These are phyloP conservation scores for Diphasiastrum complanatum DNA, from an alignment of 83 land plant species.

Conservation along the genomic window DNA sequence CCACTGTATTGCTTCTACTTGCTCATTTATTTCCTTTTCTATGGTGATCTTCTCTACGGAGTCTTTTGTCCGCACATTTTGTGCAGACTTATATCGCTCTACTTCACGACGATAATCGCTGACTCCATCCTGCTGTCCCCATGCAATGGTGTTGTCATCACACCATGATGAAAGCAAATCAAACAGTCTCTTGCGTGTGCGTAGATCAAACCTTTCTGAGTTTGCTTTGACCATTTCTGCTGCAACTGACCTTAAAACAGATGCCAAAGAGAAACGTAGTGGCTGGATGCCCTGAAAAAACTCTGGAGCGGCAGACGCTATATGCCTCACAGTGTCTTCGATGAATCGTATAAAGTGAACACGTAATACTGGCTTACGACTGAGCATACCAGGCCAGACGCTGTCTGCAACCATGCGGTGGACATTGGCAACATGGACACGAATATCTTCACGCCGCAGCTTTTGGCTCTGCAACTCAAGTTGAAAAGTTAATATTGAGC, in stretches of 20 bases:
- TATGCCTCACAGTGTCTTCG: conserved; percentile 72
- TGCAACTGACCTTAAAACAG: conserved; percentile 74
- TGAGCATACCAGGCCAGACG: conserved; percentile 93
- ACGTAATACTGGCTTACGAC: conserved; percentile 61
- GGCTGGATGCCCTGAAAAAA: conserved; percentile 85
- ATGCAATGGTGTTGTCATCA: conserved; percentile 66
- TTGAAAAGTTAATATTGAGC: conserved; percentile 1
- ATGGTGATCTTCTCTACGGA: conserved; percentile 79
- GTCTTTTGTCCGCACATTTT: conserved; percentile 69
- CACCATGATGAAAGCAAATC: conserved; percentile 89
- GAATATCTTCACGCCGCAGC: conserved; percentile 86
- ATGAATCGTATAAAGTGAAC: conserved; percentile 73
- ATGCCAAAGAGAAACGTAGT: conserved; percentile 77
- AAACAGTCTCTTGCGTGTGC: conserved; percentile 70
- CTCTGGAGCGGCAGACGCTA: conserved; percentile 48
- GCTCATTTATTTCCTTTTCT: conserved; percentile 89
- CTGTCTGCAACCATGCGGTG: conserved; percentile 92
- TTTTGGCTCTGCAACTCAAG: conserved; percentile 76
- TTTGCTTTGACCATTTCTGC: conserved; percentile 86
- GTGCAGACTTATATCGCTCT: conserved; percentile 79
- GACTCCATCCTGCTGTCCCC: conserved; percentile 63
- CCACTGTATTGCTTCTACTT: conserved; percentile 97
- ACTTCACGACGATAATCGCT: conserved; percentile 86
- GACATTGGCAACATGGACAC: conserved; percentile 81
- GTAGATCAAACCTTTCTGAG: conserved; percentile 75